These are phyloP conservation scores for Sparassis latifolia DNA, from an alignment of 1,284 basidiomycete species.

Conservation along the genomic window DNA sequence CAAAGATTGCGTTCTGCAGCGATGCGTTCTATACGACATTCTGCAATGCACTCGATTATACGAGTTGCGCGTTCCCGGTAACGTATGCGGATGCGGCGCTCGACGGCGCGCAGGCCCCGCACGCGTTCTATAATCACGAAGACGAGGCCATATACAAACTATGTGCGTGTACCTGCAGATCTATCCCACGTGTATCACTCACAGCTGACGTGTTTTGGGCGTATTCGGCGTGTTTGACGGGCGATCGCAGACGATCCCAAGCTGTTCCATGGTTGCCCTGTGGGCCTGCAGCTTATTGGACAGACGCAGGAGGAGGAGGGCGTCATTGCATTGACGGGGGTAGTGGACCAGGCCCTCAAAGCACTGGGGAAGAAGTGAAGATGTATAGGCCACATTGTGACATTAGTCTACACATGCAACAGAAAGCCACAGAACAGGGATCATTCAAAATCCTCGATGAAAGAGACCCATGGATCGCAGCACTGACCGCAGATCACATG, in stretches of 20 bases:
- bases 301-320: slow-evolving; percentile 46
- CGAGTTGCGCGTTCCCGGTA: slow-evolving; percentile 63
- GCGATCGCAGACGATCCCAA: slow-evolving; percentile 36
- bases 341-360: slow-evolving; percentile 30
- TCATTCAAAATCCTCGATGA: not conserved
- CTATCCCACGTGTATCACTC: slow-evolving; percentile 21
- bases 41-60: slow-evolving; percentile 68
- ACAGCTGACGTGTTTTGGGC: slow-evolving; percentile 42
- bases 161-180: slow-evolving; percentile 30
- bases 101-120: slow-evolving; percentile 34
- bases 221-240: slow-evolving; percentile 36
- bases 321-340: slow-evolving; percentile 33
- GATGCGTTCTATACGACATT: slow-evolving; percentile 48
- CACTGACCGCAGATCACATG: slow-evolving; percentile 1
- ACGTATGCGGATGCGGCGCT: slow-evolving; percentile 45
- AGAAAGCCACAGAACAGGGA: not conserved
- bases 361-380: not conserved
- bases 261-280: slow-evolving; percentile 38
- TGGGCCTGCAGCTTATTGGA: slow-evolving; percentile 44
- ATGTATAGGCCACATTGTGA: not conserved
- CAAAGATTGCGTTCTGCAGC: slow-evolving; percentile 22
- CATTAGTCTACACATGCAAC: not conserved
- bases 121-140: slow-evolving; percentile 32
- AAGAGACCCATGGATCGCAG: not conserved
- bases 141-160: slow-evolving; percentile 38